These are phyloP conservation scores for Leishmania tropica DNA, from an alignment of 208 protist species.

Conservation along the genomic window DNA sequence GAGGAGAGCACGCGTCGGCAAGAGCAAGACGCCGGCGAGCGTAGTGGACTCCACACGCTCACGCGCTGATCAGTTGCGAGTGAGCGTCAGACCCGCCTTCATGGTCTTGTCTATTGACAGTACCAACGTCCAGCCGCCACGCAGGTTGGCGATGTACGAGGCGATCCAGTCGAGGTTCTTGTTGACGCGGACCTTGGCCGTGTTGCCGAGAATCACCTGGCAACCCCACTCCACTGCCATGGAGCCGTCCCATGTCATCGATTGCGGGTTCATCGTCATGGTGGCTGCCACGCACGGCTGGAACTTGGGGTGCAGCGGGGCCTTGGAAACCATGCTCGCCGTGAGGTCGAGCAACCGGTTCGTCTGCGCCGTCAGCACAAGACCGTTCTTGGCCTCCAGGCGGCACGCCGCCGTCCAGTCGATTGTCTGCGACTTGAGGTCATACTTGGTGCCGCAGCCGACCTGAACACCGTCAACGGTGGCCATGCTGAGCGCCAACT, in stretches of 20 bases:
- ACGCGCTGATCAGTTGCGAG: slow-evolving; percentile 33
- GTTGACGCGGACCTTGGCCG: slow-evolving; percentile 60
- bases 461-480: slow-evolving; percentile 43
- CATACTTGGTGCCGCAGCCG: slow-evolving; percentile 62
- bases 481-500: slow-evolving; percentile 54
- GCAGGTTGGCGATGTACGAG: slow-evolving; percentile 58
- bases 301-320: slow-evolving; percentile 40
- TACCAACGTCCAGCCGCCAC: slow-evolving; percentile 61
- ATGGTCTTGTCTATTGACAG: slow-evolving; percentile 59
- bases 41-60: neutral
- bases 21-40: too few relatives aligned
- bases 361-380: slow-evolving; percentile 47
- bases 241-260: slow-evolving; percentile 29
- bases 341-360: slow-evolving; percentile 42
- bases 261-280: slow-evolving; percentile 24
- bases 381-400: slow-evolving; percentile 26
- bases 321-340: slow-evolving; percentile 35
- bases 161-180: slow-evolving; percentile 57
- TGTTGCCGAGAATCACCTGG: slow-evolving; percentile 51
- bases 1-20: too few relatives aligned
- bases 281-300: slow-evolving; percentile 34
- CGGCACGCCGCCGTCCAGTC: slow-evolving; percentile 58
- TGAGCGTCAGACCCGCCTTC: slow-evolving; percentile 52
- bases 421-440: slow-evolving; percentile 45
- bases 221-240: slow-evolving; percentile 57